Evolutionary conservation across 2,329 filamentous ascomycete genomes (phyloP).

Genomic region (Talaromyces sp.): DNA sequence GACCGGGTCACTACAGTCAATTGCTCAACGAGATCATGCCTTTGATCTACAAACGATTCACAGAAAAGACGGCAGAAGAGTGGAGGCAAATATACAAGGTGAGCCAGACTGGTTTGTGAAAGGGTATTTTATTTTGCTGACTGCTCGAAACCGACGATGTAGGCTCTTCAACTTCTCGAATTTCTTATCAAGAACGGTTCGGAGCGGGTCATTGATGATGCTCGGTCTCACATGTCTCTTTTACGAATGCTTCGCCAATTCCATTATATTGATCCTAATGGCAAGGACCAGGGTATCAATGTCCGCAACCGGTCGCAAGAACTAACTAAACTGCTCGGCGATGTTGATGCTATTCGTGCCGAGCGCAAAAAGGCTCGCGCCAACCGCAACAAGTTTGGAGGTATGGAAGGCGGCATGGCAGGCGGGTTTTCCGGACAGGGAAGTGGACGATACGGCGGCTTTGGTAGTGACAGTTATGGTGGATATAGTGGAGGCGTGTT

Average conservation of each 20-base stretch:
- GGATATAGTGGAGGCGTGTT: constrained; percentile 73
- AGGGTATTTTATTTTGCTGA: not conserved
- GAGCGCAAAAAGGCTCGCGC: constrained; percentile 81
- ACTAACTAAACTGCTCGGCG: constrained; percentile 83
- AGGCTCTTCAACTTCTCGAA: constrained; percentile 84
- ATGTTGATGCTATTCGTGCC: constrained; percentile 51
- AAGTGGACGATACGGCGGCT: constrained; percentile 72
- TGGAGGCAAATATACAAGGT: constrained; percentile 99
- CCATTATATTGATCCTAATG: constrained; percentile 91
- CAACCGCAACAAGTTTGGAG: constrained; percentile 91
- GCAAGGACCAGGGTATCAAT: constrained; percentile 97
- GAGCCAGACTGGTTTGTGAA: not conserved
- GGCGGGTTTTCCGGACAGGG: constrained; percentile 48
- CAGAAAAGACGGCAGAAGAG: constrained; percentile 95
- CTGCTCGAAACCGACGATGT: constrained; percentile 2
- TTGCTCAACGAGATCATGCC: constrained; percentile 99
- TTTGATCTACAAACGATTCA: constrained; percentile 99
- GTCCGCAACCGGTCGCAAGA: constrained; percentile 96
- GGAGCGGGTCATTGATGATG: constrained; percentile 94
- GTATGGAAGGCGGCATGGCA: constrained; percentile 72
- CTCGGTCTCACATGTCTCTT: constrained; percentile 86
- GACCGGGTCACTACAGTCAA: constrained; percentile 57
- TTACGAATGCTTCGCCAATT: constrained; percentile 98
- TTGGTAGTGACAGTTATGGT: constrained; percentile 75
- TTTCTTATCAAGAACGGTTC: constrained; percentile 98